A percentile compares a stretch with the other conserved stretches of the same genome.
These are phyloP conservation scores for Skeletonema potamos DNA, from an alignment of 108 stramenopile species.

Conservation along the genomic window DNA sequence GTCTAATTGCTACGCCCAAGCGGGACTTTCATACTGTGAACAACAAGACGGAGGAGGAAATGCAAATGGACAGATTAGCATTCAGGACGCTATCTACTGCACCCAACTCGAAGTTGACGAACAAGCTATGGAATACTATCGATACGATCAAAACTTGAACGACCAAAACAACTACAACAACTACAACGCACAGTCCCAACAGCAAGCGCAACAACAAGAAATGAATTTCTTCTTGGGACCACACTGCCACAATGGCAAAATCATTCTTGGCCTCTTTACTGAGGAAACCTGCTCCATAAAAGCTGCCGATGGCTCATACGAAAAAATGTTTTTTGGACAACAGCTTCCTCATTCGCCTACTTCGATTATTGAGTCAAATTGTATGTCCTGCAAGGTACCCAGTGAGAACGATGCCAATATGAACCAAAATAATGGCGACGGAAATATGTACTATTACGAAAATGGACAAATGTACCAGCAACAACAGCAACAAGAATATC, in stretches of 20 bases:
- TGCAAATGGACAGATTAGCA: background rate
- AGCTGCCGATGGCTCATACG: slow-evolving; percentile 56
- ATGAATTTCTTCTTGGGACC: slow-evolving; percentile 72
- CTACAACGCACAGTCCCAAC: slow-evolving; percentile 44
- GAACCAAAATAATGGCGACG: slow-evolving; percentile 37
- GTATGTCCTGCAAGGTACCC: slow-evolving; percentile 67
- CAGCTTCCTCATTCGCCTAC: slow-evolving; percentile 60
- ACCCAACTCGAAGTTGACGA: slow-evolving; percentile 25
- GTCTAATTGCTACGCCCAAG: slow-evolving; percentile 23
- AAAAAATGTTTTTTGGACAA: slow-evolving; percentile 56
- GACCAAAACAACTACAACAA: slow-evolving; percentile 52
- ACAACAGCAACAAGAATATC: slow-evolving; percentile 39
- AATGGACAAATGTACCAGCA: slow-evolving; percentile 34
- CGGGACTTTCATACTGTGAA: slow-evolving; percentile 54
- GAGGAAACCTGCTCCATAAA: slow-evolving; percentile 67
- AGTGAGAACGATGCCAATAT: slow-evolving; percentile 29
- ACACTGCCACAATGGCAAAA: slow-evolving; percentile 69
- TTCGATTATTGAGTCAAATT: slow-evolving; percentile 54
- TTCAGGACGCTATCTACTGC: slow-evolving; percentile 39
- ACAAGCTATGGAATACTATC: slow-evolving; percentile 26
- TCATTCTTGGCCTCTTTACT: slow-evolving; percentile 74
- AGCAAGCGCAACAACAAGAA: slow-evolving; percentile 25
- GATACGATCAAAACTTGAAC: slow-evolving; percentile 11
- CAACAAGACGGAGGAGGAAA: slow-evolving; percentile 6
- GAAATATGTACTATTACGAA: slow-evolving; percentile 22